Conservation (phyloP, 2,329 filamentous ascomycete species). For the Fusarium miscanthi region DNA sequence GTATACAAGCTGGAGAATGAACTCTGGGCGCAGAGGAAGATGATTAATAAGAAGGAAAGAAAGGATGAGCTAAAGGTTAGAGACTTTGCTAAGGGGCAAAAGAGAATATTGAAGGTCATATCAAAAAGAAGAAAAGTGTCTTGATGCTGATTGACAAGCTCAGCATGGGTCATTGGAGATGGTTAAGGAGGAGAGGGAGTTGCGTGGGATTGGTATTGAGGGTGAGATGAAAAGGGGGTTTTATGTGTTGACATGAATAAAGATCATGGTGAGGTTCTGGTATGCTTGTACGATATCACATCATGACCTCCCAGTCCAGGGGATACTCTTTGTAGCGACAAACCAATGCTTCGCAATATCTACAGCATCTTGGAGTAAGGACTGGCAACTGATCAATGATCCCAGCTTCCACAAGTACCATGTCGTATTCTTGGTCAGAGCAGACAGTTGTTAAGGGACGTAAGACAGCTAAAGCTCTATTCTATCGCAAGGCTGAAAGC, state of each 20-base stretch:
- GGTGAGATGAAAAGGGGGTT: background rate
- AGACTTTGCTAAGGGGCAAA: background rate
- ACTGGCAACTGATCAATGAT: background rate
- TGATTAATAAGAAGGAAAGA: background rate
- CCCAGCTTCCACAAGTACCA: background rate
- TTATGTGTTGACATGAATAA: background rate
- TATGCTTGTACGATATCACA: background rate
- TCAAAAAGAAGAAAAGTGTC: background rate
- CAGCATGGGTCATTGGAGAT: background rate
- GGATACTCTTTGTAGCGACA: background rate
- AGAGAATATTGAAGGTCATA: background rate
- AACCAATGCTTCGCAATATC: background rate
- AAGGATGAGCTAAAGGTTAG: background rate
- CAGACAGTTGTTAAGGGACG: background rate
- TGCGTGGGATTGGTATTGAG: background rate
- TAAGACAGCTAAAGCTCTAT: background rate
- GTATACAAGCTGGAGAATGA: constrained; percentile 69
- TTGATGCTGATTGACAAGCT: background rate
- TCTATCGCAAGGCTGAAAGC: background rate
- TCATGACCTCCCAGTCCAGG: background rate
- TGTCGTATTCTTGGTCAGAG: background rate
- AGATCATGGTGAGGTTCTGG: background rate
- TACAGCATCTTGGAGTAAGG: background rate
- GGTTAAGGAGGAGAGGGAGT: no score
- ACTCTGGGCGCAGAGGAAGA: constrained; percentile 66